These are phyloP conservation scores for Sistotremastrum suecicum DNA, from an alignment of 768 basidiomycete species.

Conservation along the genomic window DNA sequence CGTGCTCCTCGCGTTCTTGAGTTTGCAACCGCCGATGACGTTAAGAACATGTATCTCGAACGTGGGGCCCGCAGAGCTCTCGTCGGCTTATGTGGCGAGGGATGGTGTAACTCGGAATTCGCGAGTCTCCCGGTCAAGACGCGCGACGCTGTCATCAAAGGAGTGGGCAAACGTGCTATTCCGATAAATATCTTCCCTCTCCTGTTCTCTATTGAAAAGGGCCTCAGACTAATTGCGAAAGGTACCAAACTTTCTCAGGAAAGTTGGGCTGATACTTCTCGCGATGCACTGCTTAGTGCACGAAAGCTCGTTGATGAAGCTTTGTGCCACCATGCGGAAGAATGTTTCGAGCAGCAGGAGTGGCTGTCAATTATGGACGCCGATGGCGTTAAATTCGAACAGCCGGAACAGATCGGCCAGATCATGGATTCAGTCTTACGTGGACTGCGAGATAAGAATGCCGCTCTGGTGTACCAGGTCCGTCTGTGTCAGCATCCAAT, in stretches of 20 bases:
- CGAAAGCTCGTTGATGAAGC: slow-evolving; percentile 51
- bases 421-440: slow-evolving; percentile 52
- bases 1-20: slow-evolving; percentile 73
- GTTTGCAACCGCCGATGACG: slow-evolving; percentile 66
- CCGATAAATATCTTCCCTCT: slow-evolving; percentile 54
- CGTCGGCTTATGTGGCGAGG: slow-evolving; percentile 75
- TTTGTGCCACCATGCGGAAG: slow-evolving; percentile 41
- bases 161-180: slow-evolving; percentile 54
- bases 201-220: slow-evolving; percentile 51
- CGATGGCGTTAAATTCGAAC: slow-evolving; percentile 62
- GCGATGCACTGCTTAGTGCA: slow-evolving; percentile 52
- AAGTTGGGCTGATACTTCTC: slow-evolving; percentile 48
- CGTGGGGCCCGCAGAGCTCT: slow-evolving; percentile 61
- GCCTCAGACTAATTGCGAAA: slow-evolving; percentile 20
- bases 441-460: slow-evolving; percentile 50
- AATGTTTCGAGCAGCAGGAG: slow-evolving; percentile 52
- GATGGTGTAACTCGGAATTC: slow-evolving; percentile 79
- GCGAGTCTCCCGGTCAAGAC: slow-evolving; percentile 51
- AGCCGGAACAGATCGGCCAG: slow-evolving; percentile 65
- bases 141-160: slow-evolving; percentile 56
- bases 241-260: slow-evolving; percentile 29
- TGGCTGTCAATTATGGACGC: slow-evolving; percentile 66
- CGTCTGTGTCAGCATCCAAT: slow-evolving; percentile 5
- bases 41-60: slow-evolving; percentile 57
- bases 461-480: slow-evolving; percentile 66